phyloP scores from a whole-genome alignment of 179 eudicot species.

The Spinacia oleracea region DNA sequence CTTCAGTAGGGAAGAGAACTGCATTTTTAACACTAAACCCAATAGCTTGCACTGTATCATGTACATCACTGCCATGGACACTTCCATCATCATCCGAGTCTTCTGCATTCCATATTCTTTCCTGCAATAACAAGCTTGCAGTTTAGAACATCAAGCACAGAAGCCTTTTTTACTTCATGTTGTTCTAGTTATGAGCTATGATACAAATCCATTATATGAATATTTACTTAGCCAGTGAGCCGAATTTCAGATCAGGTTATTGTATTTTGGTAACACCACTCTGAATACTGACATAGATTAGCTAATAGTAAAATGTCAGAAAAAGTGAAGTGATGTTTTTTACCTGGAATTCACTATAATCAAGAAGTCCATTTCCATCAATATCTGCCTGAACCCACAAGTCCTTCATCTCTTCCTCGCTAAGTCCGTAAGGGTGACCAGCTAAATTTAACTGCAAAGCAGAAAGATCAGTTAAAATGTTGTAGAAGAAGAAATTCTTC shows the following conservation, averaged over 20 bases:
- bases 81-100: constrained; percentile 40
- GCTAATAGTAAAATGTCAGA: neutral
- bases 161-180: neutral
- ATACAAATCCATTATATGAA: neutral
- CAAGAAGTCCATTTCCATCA: constrained; percentile 86
- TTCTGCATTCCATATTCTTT: constrained; percentile 72
- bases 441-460: constrained; percentile 70
- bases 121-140: constrained; percentile 48
- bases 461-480: constrained; percentile 15
- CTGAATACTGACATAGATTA: neutral
- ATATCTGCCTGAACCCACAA: constrained; percentile 94
- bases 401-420: constrained; percentile 73
- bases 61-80: constrained; percentile 31
- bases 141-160: constrained; percentile 9
- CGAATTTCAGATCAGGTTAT: neutral
- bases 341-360: constrained; percentile 83
- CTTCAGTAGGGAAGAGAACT: constrained; percentile 91
- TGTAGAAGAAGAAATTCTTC: neutral
- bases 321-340: neutral
- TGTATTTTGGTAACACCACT: neutral
- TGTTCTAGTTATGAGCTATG: neutral
- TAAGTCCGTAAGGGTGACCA: constrained; percentile 71
- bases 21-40: constrained; percentile 94
- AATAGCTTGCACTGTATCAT: constrained; percentile 51
- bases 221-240: neutral